A percentile compares a stretch with the other conserved stretches of the same genome.
phyloP scores from a whole-genome alignment of 495 filamentous ascomycete genomes.

The Neurospora discreta region DNA sequence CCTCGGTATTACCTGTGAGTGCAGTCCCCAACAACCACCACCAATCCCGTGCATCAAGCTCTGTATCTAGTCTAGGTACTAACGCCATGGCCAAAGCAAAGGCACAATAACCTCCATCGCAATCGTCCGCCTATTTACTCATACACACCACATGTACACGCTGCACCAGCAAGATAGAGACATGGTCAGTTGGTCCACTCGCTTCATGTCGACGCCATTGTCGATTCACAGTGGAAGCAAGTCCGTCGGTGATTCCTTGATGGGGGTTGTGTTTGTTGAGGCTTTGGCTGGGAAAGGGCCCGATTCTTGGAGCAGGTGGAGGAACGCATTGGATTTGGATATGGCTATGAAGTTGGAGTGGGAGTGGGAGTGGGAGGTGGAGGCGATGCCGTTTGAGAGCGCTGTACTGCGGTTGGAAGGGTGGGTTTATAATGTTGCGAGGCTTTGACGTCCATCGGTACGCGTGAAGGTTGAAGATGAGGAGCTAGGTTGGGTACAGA shows the following conservation, averaged over 20 bases:
- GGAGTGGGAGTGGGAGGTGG: not conserved
- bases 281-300: not conserved
- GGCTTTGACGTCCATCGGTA: not conserved
- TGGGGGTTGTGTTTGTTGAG: not conserved
- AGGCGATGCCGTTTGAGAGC: not conserved
- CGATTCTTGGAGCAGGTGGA: not conserved
- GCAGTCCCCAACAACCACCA: too few relatives aligned
- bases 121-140: fast-evolving
- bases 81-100: not conserved
- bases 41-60: too few relatives aligned
- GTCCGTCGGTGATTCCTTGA: not conserved
- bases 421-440: not conserved
- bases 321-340: not conserved
- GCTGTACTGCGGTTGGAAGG: not conserved
- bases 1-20: not conserved
- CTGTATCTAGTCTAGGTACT: too few relatives aligned
- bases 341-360: too few relatives aligned
- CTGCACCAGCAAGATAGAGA: not conserved
- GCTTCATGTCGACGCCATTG: not conserved
- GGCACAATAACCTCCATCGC: not conserved
- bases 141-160: not conserved
- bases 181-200: not conserved
- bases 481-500: not conserved
- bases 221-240: not conserved
- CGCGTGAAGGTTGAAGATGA: not conserved